These are phyloP conservation scores for Phytophthora colocasiae DNA, from an alignment of 352 stramenopile species.

Conservation along the genomic window DNA sequence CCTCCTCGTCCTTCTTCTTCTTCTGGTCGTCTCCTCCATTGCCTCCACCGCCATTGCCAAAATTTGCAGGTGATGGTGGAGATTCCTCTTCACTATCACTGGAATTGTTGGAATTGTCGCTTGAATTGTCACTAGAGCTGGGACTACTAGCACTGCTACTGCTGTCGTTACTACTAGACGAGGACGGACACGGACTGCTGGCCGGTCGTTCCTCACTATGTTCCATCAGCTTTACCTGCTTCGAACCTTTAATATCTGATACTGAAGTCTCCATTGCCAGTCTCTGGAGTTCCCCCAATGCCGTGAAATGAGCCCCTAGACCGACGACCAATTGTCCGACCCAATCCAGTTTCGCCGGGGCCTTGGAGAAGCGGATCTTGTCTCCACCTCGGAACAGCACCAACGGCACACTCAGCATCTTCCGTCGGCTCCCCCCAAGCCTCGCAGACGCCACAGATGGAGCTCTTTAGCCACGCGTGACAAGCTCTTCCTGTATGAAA, in stretches of 20 bases:
- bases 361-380: conserved; percentile 5
- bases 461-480: conserved; percentile 29
- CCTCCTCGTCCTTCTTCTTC: conserved; percentile 29
- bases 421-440: conserved; percentile 1
- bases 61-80: conserved; percentile 20
- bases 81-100: conserved; percentile 39
- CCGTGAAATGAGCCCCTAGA: conserved; percentile 5
- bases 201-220: conserved; percentile 33
- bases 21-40: conserved; percentile 36
- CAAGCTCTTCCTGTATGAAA: conserved; percentile 20
- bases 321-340: conserved; percentile 10
- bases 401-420: conserved; percentile 31
- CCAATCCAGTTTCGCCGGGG: conserved; percentile 15
- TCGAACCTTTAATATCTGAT: not conserved
- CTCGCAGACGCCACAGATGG: conserved; percentile 18
- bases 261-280: not conserved
- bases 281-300: conserved; percentile 7
- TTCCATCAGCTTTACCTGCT: conserved; percentile 8
- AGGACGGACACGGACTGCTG: conserved; percentile 50
- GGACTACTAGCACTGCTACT: conserved; percentile 42
- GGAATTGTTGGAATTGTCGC: conserved; percentile 43
- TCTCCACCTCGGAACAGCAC: conserved; percentile 18
- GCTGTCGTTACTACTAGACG: conserved; percentile 32
- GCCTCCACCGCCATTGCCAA: conserved; percentile 4
- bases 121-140: conserved; percentile 27